Evolutionary conservation across 208 protist genomes (phyloP), one percentile per base, ranked within the genome.

Genomic region (Leishmania amazonensis): DNA sequence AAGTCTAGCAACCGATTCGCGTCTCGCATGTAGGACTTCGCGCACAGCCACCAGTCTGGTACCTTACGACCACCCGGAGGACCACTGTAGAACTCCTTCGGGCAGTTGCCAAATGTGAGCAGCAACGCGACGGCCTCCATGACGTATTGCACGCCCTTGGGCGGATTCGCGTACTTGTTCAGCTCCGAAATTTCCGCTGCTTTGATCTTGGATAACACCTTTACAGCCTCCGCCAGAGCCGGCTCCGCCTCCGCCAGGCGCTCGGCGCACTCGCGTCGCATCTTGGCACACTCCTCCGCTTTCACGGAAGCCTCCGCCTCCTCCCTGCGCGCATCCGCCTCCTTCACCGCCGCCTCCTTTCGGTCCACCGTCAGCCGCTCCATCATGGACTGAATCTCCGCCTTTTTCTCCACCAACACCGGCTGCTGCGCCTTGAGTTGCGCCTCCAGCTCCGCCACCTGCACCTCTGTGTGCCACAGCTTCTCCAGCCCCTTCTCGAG

Each of bases 61-160:
- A 91, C 85, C 87, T 99, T 98, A 79, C 98, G 98, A 5, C 98
- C 98, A 28, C 96, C 95, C 11, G 97, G 83, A 24, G 94, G 91
- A 19, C 96, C 92, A 68, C 93, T 96, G 81, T 98, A 99, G 90
- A 99, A 98, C 83, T 97, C 94, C 73, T 96, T 94, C 38, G 94
- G 93, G 80, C 97, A 95, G 89, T 99, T 98, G 75, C 98, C 98
- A 89, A 99, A 98, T 0, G 93, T 97, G 54, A 98, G 87, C 83
- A 98, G 81, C 76, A 99, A 94, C 79, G 98, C 99, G 51, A 99
- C 97, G 42, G 98, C 98, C 91, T 99, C 97, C 97, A 99, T 99
- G 28, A 99, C 98, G 78, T 99, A 94, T 88, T 99, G 92, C 42
- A 99, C 99, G 85, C 98, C 98, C 77, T 93, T 96, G 0, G 99